phyloP scores from a whole-genome alignment of 1,284 basidiomycete species.

The Rhodotorula sp. region DNA sequence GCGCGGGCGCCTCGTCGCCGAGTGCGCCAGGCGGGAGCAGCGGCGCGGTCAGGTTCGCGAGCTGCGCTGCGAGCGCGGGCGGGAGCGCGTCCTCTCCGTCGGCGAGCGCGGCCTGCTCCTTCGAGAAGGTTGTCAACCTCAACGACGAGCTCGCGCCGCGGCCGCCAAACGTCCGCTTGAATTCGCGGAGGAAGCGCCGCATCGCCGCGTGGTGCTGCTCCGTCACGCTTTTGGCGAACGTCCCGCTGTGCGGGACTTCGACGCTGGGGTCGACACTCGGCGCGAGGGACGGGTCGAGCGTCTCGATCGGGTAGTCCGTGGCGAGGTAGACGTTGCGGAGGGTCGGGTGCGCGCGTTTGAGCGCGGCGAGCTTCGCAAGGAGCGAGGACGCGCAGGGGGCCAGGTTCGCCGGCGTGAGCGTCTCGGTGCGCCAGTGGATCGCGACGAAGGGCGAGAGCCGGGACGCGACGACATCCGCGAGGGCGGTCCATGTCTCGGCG shows the following conservation, averaged over 20 bases:
- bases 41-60: constrained; percentile 6
- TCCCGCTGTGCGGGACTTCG: constrained; percentile 44
- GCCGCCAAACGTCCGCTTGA: constrained; percentile 9
- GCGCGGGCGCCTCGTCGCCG: not conserved
- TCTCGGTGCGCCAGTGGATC: constrained; percentile 50
- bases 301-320: constrained; percentile 49
- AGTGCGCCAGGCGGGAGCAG: not conserved
- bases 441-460: constrained; percentile 43
- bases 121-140: constrained; percentile 45
- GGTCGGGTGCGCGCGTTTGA: constrained; percentile 37
- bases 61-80: not conserved
- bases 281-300: constrained; percentile 19
- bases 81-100: not conserved
- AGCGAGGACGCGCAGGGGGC: constrained; percentile 43
- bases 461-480: constrained; percentile 37
- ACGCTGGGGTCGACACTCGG: not conserved
- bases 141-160: constrained; percentile 1
- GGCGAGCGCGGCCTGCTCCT: constrained; percentile 35
- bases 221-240: constrained; percentile 47
- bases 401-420: constrained; percentile 42
- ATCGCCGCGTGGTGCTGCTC: constrained; percentile 46
- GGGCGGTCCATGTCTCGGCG: constrained; percentile 42
- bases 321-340: constrained; percentile 47
- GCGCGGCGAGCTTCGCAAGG: constrained; percentile 36
- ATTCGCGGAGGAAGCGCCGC: constrained; percentile 38